Conservation (phyloP, 208 protist genomes). For the Crithidia brevicula region DNA sequence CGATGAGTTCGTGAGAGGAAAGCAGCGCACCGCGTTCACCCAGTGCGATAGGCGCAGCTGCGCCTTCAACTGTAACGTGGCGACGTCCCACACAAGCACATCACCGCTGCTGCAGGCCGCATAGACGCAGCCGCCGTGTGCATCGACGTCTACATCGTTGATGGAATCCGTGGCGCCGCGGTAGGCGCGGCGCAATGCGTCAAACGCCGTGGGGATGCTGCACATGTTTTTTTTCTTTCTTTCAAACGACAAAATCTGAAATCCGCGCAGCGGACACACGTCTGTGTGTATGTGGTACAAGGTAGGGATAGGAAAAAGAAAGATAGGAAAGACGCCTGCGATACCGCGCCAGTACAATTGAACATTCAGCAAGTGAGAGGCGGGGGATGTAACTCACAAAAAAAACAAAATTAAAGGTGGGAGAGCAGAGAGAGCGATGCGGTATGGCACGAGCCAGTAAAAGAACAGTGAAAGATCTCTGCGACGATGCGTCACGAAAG, state of each 20-base stretch:
- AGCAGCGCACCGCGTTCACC: constrained; percentile 58
- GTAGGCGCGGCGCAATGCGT: constrained; percentile 32
- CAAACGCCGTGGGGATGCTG: constrained; percentile 27
- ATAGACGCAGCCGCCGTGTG: constrained; percentile 40
- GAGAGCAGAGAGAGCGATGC: too few species aligned
- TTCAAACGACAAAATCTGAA: too few species aligned
- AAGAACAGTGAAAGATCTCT: too few species aligned
- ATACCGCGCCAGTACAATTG: too few species aligned
- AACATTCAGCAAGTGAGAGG: too few species aligned
- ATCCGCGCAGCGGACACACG: neutral
- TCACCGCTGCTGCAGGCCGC: constrained; percentile 41
- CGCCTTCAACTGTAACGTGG: constrained; percentile 29
- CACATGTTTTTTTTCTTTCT: too few species aligned
- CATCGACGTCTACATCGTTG: constrained; percentile 50
- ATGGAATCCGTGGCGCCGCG: constrained; percentile 33
- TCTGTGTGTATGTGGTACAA: neutral
- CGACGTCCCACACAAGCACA: constrained; percentile 46
- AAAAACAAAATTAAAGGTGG: too few species aligned
- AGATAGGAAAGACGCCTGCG: constrained; percentile 2
- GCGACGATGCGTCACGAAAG: too few species aligned
- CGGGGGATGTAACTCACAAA: too few species aligned
- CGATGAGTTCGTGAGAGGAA: constrained; percentile 32
- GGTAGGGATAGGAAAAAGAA: neutral
- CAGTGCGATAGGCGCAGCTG: constrained; percentile 36
- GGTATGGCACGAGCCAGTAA: too few species aligned